Percentiles rank a stretch among this genome's conserved stretches.
phyloP scores from a whole-genome alignment of 2,329 filamentous ascomycete species.

The Cryphonectria naterciae region DNA sequence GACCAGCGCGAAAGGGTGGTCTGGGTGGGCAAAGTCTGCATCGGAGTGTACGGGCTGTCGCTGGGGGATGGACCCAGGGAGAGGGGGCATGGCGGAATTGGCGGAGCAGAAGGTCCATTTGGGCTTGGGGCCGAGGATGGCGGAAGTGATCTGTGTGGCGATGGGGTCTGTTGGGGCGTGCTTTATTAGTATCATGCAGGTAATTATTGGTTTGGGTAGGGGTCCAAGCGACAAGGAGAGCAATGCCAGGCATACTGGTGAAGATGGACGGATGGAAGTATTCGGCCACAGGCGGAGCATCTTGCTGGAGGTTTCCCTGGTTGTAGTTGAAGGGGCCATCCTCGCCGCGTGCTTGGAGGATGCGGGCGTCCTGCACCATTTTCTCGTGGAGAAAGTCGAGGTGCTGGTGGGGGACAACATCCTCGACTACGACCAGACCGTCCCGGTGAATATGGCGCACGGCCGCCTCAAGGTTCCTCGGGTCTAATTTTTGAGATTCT shows the following conservation, averaged over 20 bases:
- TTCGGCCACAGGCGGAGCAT: constrained; percentile 55
- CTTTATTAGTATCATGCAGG: background rate
- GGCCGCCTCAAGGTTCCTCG: constrained; percentile 59
- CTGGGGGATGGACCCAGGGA: constrained; percentile 43
- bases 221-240: background rate
- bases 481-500: constrained; percentile 42
- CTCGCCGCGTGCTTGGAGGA: constrained; percentile 54
- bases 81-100: constrained; percentile 59
- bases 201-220: too few relatives aligned
- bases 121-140: constrained; percentile 57
- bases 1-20: constrained; percentile 58
- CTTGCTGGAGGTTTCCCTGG: constrained; percentile 64
- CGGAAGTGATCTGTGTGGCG: constrained; percentile 59
- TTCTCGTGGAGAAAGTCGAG: constrained; percentile 60
- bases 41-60: constrained; percentile 63
- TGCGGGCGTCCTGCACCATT: constrained; percentile 62
- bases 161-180: constrained; percentile 48
- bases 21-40: constrained; percentile 60
- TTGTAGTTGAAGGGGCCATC: constrained; percentile 66
- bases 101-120: constrained; percentile 63
- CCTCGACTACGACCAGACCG: constrained; percentile 60
- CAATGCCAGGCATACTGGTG: constrained; percentile 46
- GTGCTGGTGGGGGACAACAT: constrained; percentile 53
- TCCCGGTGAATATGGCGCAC: constrained; percentile 56
- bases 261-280: constrained; percentile 57